A percentile compares a stretch with the other conserved stretches of the same genome.
Conservation (phyloP, 2,329 filamentous ascomycete species). For the Epichloe bromicola region DNA sequence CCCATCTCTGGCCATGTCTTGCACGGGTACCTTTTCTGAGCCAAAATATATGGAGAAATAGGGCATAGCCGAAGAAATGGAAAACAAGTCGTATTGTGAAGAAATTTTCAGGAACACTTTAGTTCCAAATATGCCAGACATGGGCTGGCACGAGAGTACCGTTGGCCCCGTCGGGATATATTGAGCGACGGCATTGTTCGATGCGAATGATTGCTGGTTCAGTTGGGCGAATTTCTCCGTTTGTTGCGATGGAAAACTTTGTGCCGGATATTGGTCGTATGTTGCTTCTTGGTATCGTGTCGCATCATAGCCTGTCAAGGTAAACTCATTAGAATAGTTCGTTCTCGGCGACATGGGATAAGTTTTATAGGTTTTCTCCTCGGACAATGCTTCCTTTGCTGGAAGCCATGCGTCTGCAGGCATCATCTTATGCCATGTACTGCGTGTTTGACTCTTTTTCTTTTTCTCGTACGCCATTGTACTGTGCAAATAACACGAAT, state of each 20-base stretch:
- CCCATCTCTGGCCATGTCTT: slow-evolving; percentile 47
- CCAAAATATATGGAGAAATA: slow-evolving; percentile 63
- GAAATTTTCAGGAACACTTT: slow-evolving; percentile 62
- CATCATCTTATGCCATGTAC: no score
- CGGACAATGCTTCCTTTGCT: no score
- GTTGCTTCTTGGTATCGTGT: slow-evolving; percentile 46
- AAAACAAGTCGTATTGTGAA: slow-evolving; percentile 57
- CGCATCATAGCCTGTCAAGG: slow-evolving; percentile 40
- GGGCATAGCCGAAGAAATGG: slow-evolving; percentile 39
- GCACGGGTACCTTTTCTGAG: slow-evolving; percentile 50
- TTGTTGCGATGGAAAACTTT: slow-evolving; percentile 32
- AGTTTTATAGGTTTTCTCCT: no score
- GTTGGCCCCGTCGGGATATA: slow-evolving; percentile 50
- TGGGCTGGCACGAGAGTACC: slow-evolving; percentile 58
- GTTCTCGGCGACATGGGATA: neutral
- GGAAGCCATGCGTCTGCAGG: no score
- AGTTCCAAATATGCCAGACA: slow-evolving; percentile 54
- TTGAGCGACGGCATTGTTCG: slow-evolving; percentile 50
- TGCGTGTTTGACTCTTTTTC: no score
- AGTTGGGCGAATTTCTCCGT: slow-evolving; percentile 39
- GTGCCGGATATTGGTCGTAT: slow-evolving; percentile 39
- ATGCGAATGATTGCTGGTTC: slow-evolving; percentile 42
- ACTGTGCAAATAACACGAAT: no score
- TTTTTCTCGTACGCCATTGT: neutral
- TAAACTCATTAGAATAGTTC: slow-evolving; percentile 13